Evolutionary conservation across 441 rosid species (phyloP), one percentile per base, ranked within the genome.

Genomic region (Eutrema salsugineum): DNA sequence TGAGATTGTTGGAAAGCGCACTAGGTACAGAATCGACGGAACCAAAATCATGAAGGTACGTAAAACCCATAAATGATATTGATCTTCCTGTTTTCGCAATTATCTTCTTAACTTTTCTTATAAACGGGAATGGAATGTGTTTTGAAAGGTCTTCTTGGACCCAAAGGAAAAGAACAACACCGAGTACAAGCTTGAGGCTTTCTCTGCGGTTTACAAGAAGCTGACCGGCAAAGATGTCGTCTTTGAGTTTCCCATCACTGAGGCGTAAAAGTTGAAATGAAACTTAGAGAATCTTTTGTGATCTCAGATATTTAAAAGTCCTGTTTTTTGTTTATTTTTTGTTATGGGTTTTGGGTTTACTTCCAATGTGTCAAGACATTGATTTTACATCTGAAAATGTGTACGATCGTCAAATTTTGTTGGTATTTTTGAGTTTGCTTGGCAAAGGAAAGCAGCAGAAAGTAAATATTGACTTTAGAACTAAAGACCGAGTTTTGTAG

Each of bases 1-100:
- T 3, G 95, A 91, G 81, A 91, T 87, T 83, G 96, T 89, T 43
- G 97, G 95, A 42, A 86, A 89, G 76, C 87, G 91, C 1, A 66
- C 68, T 12, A 85, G 89, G 83, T 86, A 87, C 75, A 72, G 86
- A 74, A 47, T 87, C 53, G 97, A 91, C 69, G 96, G 95, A 33
- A 82, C 96, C 36, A 91, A 89, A 73, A 85, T 87, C 61, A 85
- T 84, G 85, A 89, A 89, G 91, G 91, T 89, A 57, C 7, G 49
- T 14, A 30, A n/a, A 35, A 9, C 42, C 33, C 43, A 39, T 28
- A 63, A 10, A 6, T 9, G 14, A 4, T 22, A 24, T 60, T 60
- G 8, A 63, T 15, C 39, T 8, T 16, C 11, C 36, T 6, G n/a
- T n/a, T 53, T 30, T 11, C n/a, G n/a, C 6, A 14, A 53, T n/a